Conservation (phyloP, 495 filamentous ascomycete genomes). For the Neurospora sp. region DNA sequence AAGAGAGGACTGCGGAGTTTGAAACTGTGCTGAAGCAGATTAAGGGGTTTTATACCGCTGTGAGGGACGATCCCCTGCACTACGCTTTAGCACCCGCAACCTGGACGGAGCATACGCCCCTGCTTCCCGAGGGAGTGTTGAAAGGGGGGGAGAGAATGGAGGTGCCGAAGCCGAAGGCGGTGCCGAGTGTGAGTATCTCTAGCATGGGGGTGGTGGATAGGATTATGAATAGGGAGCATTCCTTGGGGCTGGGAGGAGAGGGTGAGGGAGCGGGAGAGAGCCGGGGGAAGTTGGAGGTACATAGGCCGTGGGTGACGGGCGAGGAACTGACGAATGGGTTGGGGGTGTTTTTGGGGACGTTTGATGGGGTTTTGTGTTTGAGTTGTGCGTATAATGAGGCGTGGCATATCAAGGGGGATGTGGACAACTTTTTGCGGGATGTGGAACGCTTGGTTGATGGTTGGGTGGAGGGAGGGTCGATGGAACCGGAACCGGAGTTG, state of each 20-base stretch:
- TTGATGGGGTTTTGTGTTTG: slow-evolving; percentile 19
- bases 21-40: background rate
- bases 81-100: slow-evolving; percentile 7
- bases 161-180: slow-evolving; percentile 19
- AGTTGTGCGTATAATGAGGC: slow-evolving; percentile 34
- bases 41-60: background rate
- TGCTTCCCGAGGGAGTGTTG: background rate
- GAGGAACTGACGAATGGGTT: slow-evolving; percentile 29
- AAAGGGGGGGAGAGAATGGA: slow-evolving; percentile 5
- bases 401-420: slow-evolving; percentile 22
- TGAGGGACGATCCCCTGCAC: slow-evolving; percentile 5
- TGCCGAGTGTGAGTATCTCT: slow-evolving; percentile 29
- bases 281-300: slow-evolving; percentile 15
- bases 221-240: slow-evolving; percentile 8
- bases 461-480: background rate
- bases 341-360: slow-evolving; percentile 31
- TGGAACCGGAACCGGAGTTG: no score
- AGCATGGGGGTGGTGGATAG: slow-evolving; percentile 28
- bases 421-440: slow-evolving; percentile 15
- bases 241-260: background rate
- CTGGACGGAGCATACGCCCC: slow-evolving; percentile 16
- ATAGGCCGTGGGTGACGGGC: slow-evolving; percentile 32
- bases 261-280: background rate
- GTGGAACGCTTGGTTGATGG: background rate
- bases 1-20: slow-evolving; percentile 4